Base-by-base conservation (phyloP, 139 green algal species). In the Asterochloris sp. region DNA sequence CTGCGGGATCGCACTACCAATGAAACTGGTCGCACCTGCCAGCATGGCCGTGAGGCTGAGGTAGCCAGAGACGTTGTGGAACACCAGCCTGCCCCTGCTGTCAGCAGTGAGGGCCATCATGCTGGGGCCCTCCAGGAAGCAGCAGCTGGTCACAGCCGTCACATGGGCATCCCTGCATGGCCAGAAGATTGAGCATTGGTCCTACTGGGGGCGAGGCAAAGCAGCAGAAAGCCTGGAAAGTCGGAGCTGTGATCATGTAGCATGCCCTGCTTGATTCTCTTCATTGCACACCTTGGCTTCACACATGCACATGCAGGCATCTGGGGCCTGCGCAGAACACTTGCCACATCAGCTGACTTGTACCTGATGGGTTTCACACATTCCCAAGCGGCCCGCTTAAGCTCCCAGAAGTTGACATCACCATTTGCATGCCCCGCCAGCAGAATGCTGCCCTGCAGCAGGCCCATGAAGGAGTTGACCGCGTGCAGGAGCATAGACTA, bases 21-120 rank as follows among this genome's bases (percentile, higher is more conserved):
- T 13, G 24, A 74, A 74, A 77, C 14, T 69, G 38, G 11, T 17
- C 73, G 24, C 62, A 86, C 82, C 82, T 29, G 82, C 68, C 28
- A 85, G 62, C 62, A 82, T 78, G 17, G 66, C 63, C 54, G 82
- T 84, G 73, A 87, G 60, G 73, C 73, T 82, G 73, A 87, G 77
- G 63, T 87, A 87, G 13, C 24, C 73, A 9, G 83, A 73, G 47
- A 84, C 83, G 47, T 84, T 84, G 74, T 87, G 83, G 24, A 74
- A 73, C 26, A 87, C 66, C 0, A 87, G 17, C 23, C 83, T 73
- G 26, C 83, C 83, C 63, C 80, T 73, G 29, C 64, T 54, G 76
- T 87, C 83, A 12, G 64, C 78, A 19, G 64, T 82, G 17, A 87
- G 13, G 6, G 78, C 83, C 4, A 73, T 21, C 28, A 38, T 24